Evolutionary conservation across 805 yeast genomes (phyloP).

Genomic region (Komagataella kurtzmanii): DNA sequence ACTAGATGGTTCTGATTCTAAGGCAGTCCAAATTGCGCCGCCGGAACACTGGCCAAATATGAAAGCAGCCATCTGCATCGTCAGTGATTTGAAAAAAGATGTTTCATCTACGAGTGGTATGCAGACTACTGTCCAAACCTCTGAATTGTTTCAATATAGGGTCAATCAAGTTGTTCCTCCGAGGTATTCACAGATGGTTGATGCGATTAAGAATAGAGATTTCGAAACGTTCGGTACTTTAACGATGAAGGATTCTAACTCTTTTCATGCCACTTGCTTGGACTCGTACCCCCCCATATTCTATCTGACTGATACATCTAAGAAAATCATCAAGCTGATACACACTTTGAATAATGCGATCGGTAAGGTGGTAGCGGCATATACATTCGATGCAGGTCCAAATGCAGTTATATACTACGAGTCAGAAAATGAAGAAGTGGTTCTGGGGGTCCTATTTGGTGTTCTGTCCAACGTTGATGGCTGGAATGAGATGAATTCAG

Average conservation of each 20-base stretch:
- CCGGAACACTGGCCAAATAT: slow-evolving; percentile 80
- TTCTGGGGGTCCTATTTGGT: slow-evolving; percentile 56
- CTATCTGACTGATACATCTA: slow-evolving; percentile 84
- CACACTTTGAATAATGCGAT: slow-evolving; percentile 62
- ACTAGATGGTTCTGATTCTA: slow-evolving; percentile 79
- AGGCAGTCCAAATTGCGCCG: slow-evolving; percentile 87
- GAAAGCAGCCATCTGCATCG: slow-evolving; percentile 87
- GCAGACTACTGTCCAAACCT: slow-evolving; percentile 89
- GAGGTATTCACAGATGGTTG: slow-evolving; percentile 73
- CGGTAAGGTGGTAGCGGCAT: slow-evolving; percentile 74
- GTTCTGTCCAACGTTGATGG: slow-evolving; percentile 51
- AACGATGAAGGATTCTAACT: slow-evolving; percentile 94
- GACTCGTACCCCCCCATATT: slow-evolving; percentile 95
- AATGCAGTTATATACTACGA: slow-evolving; percentile 92
- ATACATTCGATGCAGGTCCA: slow-evolving; percentile 99
- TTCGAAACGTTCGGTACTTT: slow-evolving; percentile 74
- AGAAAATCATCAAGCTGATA: slow-evolving; percentile 62
- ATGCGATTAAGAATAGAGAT: slow-evolving; percentile 60
- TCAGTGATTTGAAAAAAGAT: slow-evolving; percentile 86
- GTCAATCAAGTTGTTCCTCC: slow-evolving; percentile 73
- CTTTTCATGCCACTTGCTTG: slow-evolving; percentile 95
- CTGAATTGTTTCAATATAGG: slow-evolving; percentile 75
- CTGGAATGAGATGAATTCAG: slow-evolving; percentile 32
- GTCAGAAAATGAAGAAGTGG: slow-evolving; percentile 55
- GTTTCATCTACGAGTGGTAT: slow-evolving; percentile 92